phyloP scores from a whole-genome alignment of 129 eudicot genomes.

The Artemisia tridentata region DNA sequence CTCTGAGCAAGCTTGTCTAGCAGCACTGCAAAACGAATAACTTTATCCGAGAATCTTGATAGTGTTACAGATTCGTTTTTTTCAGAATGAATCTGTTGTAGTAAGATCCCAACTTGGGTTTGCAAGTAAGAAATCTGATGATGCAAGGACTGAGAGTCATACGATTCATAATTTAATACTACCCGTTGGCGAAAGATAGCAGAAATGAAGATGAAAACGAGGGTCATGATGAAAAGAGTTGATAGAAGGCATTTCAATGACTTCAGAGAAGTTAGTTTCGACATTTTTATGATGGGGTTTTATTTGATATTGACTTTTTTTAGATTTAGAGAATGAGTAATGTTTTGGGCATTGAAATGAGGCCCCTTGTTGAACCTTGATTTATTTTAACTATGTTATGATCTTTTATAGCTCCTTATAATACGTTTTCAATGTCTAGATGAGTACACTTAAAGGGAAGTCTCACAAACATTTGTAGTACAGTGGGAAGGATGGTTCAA shows the following conservation, averaged over 20 bases:
- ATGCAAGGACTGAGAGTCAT: slow-evolving; percentile 16
- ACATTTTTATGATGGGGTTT: slow-evolving; percentile 21
- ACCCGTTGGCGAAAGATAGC: slow-evolving; percentile 4
- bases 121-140: slow-evolving; percentile 28
- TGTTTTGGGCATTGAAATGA: slow-evolving; percentile 21
- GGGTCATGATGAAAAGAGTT: slow-evolving; percentile 3
- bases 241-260: slow-evolving; percentile 26
- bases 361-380: slow-evolving; percentile 18
- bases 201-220: slow-evolving; percentile 7
- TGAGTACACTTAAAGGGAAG: slow-evolving; percentile 5
- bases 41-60: slow-evolving; percentile 28
- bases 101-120: slow-evolving; percentile 23
- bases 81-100: slow-evolving; percentile 21
- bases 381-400: no score
- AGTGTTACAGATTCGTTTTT: not conserved
- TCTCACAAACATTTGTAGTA: not conserved
- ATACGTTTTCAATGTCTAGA: not conserved
- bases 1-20: slow-evolving; percentile 26
- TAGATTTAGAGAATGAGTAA: not conserved
- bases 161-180: not conserved
- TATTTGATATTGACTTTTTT: not conserved
- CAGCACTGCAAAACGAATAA: slow-evolving; percentile 15
- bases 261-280: slow-evolving; percentile 21
- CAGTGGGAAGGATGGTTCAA: no score
- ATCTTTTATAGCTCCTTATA: not conserved